These are phyloP conservation scores for Beta lomatogona DNA, from an alignment of 179 eudicot species.

Conservation along the genomic window DNA sequence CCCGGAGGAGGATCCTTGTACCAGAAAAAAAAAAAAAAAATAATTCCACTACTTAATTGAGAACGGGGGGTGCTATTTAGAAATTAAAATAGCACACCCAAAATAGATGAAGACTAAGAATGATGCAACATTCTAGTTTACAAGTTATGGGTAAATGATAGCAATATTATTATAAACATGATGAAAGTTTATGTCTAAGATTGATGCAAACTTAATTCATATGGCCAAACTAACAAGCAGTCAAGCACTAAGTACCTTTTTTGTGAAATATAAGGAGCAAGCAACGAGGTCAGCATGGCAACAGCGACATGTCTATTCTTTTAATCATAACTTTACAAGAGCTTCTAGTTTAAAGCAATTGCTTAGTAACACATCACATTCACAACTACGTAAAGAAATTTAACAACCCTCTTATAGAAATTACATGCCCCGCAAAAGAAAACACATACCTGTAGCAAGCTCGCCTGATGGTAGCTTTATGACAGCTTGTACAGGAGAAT, in stretches of 20 bases:
- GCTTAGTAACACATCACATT: background rate
- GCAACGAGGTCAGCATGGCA: background rate
- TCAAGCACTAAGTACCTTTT: background rate
- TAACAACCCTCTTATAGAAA: background rate
- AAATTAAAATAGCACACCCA: too few relatives aligned
- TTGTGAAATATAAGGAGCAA: too few relatives aligned
- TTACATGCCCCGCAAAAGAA: background rate
- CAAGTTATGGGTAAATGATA: too few relatives aligned
- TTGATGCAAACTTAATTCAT: background rate
- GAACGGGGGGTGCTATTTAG: too few relatives aligned
- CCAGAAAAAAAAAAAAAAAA: too few relatives aligned
- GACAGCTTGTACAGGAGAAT: constrained; percentile 77
- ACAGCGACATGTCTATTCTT: constrained; percentile 6
- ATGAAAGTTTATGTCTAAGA: background rate
- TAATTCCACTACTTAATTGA: too few relatives aligned
- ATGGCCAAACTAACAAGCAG: background rate
- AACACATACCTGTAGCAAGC: constrained; percentile 70
- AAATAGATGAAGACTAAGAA: background rate
- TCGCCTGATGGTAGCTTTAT: constrained; percentile 80
- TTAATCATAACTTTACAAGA: background rate
- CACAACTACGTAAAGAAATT: background rate
- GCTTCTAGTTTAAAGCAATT: background rate
- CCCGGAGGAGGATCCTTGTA: too few relatives aligned
- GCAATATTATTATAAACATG: background rate
- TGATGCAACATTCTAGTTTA: too few relatives aligned